Percentiles rank a stretch among this genome's conserved stretches.
Conservation (phyloP, 2,329 filamentous ascomycete genomes). For the Colletotrichum sp. region DNA sequence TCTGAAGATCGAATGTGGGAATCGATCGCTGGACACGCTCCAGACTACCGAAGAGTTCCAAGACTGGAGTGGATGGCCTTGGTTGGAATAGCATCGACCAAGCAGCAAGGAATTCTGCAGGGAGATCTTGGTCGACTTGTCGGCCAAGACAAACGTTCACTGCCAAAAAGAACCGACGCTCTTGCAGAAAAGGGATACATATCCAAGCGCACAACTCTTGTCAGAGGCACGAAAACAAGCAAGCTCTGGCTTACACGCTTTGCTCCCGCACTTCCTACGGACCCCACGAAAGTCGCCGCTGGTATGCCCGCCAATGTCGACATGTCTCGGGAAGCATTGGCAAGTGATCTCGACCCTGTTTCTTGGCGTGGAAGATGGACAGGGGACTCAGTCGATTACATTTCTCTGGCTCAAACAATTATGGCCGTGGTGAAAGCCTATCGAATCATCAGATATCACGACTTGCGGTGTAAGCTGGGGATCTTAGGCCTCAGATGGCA, state of each 20-base stretch:
- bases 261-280: constrained; percentile 47
- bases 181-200: constrained; percentile 66
- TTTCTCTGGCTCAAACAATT: constrained; percentile 60
- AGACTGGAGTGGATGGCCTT: constrained; percentile 64
- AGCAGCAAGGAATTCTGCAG: constrained; percentile 61
- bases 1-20: constrained; percentile 64
- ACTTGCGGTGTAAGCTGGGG: constrained; percentile 62
- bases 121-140: constrained; percentile 62
- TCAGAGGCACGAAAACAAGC: constrained; percentile 64
- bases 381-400: constrained; percentile 61
- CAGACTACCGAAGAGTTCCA: constrained; percentile 62
- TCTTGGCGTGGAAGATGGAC: constrained; percentile 62
- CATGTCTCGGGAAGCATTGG: constrained; percentile 30
- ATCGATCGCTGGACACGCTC: constrained; percentile 61
- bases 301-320: constrained; percentile 1
- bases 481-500: constrained; percentile 59
- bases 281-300: constrained; percentile 21
- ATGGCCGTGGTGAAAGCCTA: constrained; percentile 62
- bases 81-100: constrained; percentile 60
- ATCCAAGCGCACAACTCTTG: constrained; percentile 62
- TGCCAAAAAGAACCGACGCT: constrained; percentile 64
- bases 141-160: constrained; percentile 66
- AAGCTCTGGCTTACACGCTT: constrained; percentile 65
- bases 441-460: constrained; percentile 61
- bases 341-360: constrained; percentile 53